Percentiles rank a stretch among this genome's conserved stretches.
Conservation (phyloP, 768 basidiomycete species). For the Podaxis sp. region DNA sequence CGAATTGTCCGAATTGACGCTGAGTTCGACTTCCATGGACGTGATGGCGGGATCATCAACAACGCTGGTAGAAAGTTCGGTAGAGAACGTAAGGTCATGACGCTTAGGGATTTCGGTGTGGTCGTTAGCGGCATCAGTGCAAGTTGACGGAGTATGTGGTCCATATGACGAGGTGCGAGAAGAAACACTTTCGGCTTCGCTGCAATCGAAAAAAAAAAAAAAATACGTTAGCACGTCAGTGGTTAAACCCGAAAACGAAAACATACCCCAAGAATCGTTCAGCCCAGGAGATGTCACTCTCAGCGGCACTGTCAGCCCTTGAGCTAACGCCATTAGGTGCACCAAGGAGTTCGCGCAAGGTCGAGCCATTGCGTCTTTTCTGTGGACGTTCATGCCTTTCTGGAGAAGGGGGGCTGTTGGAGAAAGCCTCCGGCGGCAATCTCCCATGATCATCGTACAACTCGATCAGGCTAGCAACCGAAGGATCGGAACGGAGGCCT, state of each 20-base stretch:
- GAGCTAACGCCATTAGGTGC: slow-evolving; percentile 34
- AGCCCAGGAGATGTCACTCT: slow-evolving; percentile 84
- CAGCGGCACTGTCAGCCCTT: slow-evolving; percentile 34
- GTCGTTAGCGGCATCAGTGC: slow-evolving; percentile 26
- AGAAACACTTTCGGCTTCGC: slow-evolving; percentile 36
- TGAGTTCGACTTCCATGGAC: slow-evolving; percentile 74
- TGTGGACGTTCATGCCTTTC: slow-evolving; percentile 27
- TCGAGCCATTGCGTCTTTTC: slow-evolving; percentile 63
- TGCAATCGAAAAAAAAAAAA: slow-evolving; percentile 16
- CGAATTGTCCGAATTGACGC: slow-evolving; percentile 41
- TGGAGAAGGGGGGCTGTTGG: slow-evolving; percentile 47
- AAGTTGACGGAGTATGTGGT: slow-evolving; percentile 41
- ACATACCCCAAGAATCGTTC: slow-evolving; percentile 59
- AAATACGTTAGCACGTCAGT: background rate
- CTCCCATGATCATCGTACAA: slow-evolving; percentile 73
- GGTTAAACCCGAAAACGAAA: background rate
- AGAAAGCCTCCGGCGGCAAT: slow-evolving; percentile 58
- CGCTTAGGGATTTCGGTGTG: slow-evolving; percentile 13
- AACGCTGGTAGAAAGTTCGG: slow-evolving; percentile 38
- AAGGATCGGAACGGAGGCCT: slow-evolving; percentile 69
- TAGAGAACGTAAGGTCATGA: slow-evolving; percentile 36
- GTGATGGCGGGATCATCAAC: slow-evolving; percentile 52
- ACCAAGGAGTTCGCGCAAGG: slow-evolving; percentile 69
- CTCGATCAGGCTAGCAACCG: slow-evolving; percentile 68
- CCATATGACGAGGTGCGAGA: slow-evolving; percentile 33